Percentiles rank a stretch among this genome's conserved stretches.
These are phyloP conservation scores for Juglanconis oblonga DNA, from an alignment of 2,329 filamentous ascomycete species.

Conservation along the genomic window DNA sequence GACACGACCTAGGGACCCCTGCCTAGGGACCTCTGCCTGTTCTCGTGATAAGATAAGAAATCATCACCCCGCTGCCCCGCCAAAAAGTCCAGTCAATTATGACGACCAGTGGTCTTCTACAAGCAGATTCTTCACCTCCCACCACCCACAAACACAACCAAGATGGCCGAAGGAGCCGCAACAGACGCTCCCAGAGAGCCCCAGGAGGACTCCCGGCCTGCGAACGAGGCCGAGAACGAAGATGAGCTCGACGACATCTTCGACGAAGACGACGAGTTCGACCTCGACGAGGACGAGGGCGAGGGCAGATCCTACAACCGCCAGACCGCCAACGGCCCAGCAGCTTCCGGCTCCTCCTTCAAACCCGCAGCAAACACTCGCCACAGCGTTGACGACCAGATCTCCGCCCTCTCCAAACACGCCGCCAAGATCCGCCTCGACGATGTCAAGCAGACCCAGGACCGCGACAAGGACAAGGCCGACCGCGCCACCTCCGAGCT, in stretches of 20 bases:
- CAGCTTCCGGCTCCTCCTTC: conserved; percentile 62
- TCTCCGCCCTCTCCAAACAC: conserved; percentile 79
- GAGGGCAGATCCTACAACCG: conserved; percentile 73
- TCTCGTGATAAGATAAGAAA: neutral
- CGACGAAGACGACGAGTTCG: conserved; percentile 62
- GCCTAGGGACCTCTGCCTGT: neutral
- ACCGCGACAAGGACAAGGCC: conserved; percentile 75
- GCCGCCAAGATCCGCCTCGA: conserved; percentile 82
- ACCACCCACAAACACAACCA: neutral
- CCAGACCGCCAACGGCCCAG: conserved; percentile 46
- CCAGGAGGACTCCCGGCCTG: neutral
- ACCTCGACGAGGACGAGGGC: conserved; percentile 39
- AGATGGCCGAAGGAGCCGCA: conserved; percentile 2
- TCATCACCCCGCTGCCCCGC: neutral
- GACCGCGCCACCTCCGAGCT: conserved; percentile 94
- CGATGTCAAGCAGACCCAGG: conserved; percentile 52
- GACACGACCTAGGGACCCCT: neutral
- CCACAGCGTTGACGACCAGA: conserved; percentile 81
- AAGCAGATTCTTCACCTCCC: neutral
- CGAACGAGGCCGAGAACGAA: conserved; percentile 34
- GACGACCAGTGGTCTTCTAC: neutral
- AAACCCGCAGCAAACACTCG: conserved; percentile 77
- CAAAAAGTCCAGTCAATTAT: neutral
- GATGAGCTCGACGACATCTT: conserved; percentile 44
- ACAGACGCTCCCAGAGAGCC: conserved; percentile 8